phyloP scores from a whole-genome alignment of 805 yeast species.

The Candida silvatica region DNA sequence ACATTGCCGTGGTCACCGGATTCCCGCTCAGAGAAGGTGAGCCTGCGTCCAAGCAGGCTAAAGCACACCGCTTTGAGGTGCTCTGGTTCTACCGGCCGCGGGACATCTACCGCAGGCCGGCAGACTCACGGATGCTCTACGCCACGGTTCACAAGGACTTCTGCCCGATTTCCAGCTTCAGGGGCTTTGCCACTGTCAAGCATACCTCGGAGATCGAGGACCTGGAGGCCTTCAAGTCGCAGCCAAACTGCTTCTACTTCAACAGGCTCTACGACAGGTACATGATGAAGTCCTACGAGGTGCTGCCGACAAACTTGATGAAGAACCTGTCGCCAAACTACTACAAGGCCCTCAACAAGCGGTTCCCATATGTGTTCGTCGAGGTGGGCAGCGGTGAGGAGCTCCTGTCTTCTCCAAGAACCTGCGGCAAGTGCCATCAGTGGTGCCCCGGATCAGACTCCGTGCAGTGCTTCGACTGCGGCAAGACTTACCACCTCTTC shows the following conservation, averaged over 20 bases:
- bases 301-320: constrained; percentile 54
- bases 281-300: constrained; percentile 75
- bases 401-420: constrained; percentile 52
- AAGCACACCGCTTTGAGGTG: constrained; percentile 46
- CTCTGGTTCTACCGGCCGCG: constrained; percentile 91
- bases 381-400: constrained; percentile 62
- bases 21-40: constrained; percentile 38
- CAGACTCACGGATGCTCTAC: constrained; percentile 68
- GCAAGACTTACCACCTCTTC: constrained; percentile 61
- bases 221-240: constrained; percentile 42
- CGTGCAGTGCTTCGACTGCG: constrained; percentile 74
- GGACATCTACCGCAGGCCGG: constrained; percentile 60
- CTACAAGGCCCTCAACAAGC: constrained; percentile 50
- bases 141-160: constrained; percentile 83
- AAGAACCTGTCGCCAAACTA: constrained; percentile 52
- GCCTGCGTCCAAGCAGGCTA: not conserved
- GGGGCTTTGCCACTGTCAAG: constrained; percentile 68
- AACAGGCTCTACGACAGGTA: constrained; percentile 80
- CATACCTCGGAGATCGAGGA: constrained; percentile 61
- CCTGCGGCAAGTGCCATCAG: constrained; percentile 70
- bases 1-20: constrained; percentile 77
- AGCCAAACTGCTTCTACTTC: constrained; percentile 73
- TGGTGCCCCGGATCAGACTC: constrained; percentile 77
- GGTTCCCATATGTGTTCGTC: constrained; percentile 67
- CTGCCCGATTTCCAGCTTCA: constrained; percentile 64